phyloP scores from a whole-genome alignment of 768 basidiomycete genomes.

The Termitomyces sp. region DNA sequence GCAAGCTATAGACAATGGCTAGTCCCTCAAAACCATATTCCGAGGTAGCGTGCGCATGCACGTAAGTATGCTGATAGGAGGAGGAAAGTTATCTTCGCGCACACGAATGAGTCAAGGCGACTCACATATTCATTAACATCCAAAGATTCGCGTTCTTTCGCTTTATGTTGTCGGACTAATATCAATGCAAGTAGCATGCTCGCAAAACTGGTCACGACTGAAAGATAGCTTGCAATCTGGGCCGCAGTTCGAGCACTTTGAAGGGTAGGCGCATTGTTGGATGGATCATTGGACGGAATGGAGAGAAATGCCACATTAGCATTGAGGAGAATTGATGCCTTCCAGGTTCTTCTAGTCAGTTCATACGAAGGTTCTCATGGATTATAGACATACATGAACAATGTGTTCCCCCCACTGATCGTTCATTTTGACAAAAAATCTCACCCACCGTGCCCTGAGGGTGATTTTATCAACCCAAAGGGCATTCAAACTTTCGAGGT shows the following conservation, averaged over 20 bases:
- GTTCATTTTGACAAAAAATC: constrained; percentile 32
- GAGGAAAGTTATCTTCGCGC: not conserved
- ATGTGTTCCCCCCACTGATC: constrained; percentile 39
- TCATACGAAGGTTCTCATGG: constrained; percentile 6
- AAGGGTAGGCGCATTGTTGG: constrained; percentile 21
- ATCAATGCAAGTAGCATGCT: constrained; percentile 40
- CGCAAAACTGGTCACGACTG: constrained; percentile 36
- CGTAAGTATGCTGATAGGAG: not conserved
- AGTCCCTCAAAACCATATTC: constrained; percentile 1
- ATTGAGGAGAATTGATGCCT: constrained; percentile 47
- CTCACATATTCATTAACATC: not conserved
- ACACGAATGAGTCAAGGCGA: not conserved
- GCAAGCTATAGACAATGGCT: constrained; percentile 7
- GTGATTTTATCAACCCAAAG: constrained; percentile 46
- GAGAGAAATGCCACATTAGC: constrained; percentile 49
- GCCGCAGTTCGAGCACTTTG: constrained; percentile 17
- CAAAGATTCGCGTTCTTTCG: constrained; percentile 24
- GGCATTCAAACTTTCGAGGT: constrained; percentile 34
- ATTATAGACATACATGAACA: constrained; percentile 32
- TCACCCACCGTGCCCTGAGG: constrained; percentile 32
- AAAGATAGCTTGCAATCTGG: constrained; percentile 41
- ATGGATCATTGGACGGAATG: constrained; percentile 35
- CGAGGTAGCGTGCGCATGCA: not conserved
- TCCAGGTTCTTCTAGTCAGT: constrained; percentile 20
- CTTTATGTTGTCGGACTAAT: constrained; percentile 39